Evolutionary conservation across 108 stramenopile genomes (phyloP).

Genomic region (Stephanodiscus minutulus): DNA sequence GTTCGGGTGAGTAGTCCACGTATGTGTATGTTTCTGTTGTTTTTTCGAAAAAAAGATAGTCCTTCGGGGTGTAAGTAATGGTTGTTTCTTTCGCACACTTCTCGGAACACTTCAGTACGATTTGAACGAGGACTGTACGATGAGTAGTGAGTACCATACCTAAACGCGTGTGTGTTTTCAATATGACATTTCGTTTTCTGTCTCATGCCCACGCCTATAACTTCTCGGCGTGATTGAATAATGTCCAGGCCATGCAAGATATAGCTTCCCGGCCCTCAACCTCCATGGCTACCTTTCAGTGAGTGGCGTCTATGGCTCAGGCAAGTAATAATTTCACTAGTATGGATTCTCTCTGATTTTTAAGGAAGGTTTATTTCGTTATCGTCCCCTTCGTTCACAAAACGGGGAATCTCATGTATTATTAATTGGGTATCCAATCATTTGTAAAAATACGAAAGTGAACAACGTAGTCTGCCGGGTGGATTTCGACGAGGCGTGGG

Average conservation of each 20-base stretch:
- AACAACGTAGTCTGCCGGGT: slow-evolving; percentile 61
- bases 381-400: not conserved
- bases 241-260: slow-evolving; percentile 56
- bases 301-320: slow-evolving; percentile 70
- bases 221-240: not conserved
- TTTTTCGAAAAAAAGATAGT: too few relatives aligned
- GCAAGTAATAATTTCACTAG: slow-evolving; percentile 6
- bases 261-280: slow-evolving; percentile 55
- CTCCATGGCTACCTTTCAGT: slow-evolving; percentile 57
- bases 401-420: not conserved
- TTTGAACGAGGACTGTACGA: slow-evolving; percentile 55
- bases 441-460: slow-evolving; percentile 14
- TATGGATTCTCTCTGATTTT: too few relatives aligned
- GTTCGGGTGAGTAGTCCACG: slow-evolving; percentile 23
- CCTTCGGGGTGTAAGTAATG: too few relatives aligned
- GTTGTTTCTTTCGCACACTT: not conserved
- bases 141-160: slow-evolving; percentile 50
- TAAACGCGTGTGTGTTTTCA: not conserved
- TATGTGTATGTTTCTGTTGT: too few relatives aligned
- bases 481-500: slow-evolving; percentile 79
- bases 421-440: not conserved
- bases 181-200: not conserved
- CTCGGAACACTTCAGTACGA: slow-evolving; percentile 46
- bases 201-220: not conserved
- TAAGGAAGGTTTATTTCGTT: not conserved